Conservation (phyloP, 108 stramenopile species). For the Pseudonitzschia delicatissima region DNA sequence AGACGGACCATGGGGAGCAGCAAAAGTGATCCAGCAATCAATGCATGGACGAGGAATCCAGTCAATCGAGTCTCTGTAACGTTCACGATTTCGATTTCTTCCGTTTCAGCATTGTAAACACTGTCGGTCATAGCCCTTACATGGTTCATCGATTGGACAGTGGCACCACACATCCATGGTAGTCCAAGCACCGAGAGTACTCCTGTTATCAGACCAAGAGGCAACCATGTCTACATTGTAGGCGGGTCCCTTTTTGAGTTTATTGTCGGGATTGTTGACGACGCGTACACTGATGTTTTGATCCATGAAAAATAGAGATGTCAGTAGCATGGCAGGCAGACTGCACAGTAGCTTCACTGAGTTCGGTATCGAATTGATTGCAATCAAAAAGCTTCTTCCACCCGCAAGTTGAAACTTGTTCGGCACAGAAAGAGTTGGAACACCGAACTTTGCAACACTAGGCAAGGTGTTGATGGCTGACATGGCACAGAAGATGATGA, state of each 20-base stretch:
- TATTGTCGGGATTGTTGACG: constrained; percentile 89
- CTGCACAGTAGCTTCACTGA: constrained; percentile 67
- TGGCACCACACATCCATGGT: constrained; percentile 99
- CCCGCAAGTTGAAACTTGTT: constrained; percentile 75
- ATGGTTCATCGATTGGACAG: constrained; percentile 93
- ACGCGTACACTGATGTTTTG: constrained; percentile 94
- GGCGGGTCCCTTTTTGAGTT: constrained; percentile 87
- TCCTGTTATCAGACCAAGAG: constrained; percentile 84
- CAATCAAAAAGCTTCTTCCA: constrained; percentile 71
- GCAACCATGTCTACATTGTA: constrained; percentile 93
- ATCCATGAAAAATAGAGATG: constrained; percentile 93
- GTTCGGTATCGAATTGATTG: constrained; percentile 59
- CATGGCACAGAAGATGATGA: constrained; percentile 78
- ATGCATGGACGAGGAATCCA: constrained; percentile 88
- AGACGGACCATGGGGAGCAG: constrained; percentile 76
- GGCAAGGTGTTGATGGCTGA: constrained; percentile 67
- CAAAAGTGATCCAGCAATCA: constrained; percentile 74
- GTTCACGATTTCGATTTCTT: constrained; percentile 64
- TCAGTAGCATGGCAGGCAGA: constrained; percentile 86
- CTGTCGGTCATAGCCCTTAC: constrained; percentile 84
- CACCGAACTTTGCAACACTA: constrained; percentile 58
- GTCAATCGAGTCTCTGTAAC: constrained; percentile 91
- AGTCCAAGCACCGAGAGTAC: constrained; percentile 82
- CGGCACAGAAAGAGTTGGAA: constrained; percentile 80
- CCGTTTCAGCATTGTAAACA: constrained; percentile 71